These are phyloP conservation scores for Elsinoe fawcettii DNA, from an alignment of 2,329 filamentous ascomycete genomes.

Conservation along the genomic window DNA sequence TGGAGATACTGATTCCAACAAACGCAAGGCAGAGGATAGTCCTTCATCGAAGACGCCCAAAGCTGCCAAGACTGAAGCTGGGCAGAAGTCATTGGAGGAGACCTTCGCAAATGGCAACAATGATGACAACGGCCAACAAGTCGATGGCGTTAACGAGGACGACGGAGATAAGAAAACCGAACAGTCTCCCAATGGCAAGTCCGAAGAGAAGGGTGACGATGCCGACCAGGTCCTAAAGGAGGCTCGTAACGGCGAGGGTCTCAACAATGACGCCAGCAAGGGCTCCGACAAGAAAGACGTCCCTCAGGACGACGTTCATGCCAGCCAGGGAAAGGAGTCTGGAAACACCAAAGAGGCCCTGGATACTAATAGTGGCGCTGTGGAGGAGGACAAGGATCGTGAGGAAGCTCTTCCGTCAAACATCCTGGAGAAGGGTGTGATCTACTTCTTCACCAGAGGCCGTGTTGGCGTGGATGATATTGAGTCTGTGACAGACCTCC, in stretches of 20 bases:
- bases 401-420: slow-evolving; percentile 48
- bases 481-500: slow-evolving; percentile 61
- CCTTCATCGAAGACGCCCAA: slow-evolving; percentile 28
- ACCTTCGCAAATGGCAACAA: slow-evolving; percentile 28
- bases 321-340: slow-evolving; percentile 1
- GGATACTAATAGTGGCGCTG: slow-evolving; percentile 28
- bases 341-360: background rate
- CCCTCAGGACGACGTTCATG: slow-evolving; percentile 17
- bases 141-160: slow-evolving; percentile 14
- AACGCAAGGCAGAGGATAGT: slow-evolving; percentile 28
- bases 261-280: slow-evolving; percentile 18
- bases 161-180: slow-evolving; percentile 16
- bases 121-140: slow-evolving; percentile 11
- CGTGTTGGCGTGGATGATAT: slow-evolving; percentile 67
- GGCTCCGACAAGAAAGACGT: slow-evolving; percentile 13
- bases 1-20: slow-evolving; percentile 21
- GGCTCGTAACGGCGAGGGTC: slow-evolving; percentile 19
- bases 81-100: slow-evolving; percentile 49
- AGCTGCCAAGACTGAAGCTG: slow-evolving; percentile 38
- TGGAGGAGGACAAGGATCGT: slow-evolving; percentile 45
- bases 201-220: slow-evolving; percentile 23
- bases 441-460: slow-evolving; percentile 84
- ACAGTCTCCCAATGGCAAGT: slow-evolving; percentile 20
- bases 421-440: slow-evolving; percentile 77
- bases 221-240: slow-evolving; percentile 22